Evolutionary conservation across 108 stramenopile genomes (phyloP).

Genomic region (Skeletonema costatum): DNA sequence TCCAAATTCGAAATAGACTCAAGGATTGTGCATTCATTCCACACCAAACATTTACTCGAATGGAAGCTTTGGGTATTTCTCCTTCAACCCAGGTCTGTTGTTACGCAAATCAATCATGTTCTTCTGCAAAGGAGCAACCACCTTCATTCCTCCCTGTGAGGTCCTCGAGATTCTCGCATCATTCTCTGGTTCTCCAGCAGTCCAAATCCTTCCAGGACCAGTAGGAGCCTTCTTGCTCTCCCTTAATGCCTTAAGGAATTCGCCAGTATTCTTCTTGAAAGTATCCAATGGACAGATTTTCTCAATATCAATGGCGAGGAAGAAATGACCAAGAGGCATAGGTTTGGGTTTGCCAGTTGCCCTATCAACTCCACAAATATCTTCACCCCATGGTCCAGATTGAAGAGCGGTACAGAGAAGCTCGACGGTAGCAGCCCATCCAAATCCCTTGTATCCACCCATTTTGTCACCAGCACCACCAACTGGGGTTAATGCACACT

Average conservation of each 20-base stretch:
- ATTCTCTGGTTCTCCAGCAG: conserved; percentile 69
- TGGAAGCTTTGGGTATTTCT: conserved; percentile 56
- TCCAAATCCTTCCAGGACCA: conserved; percentile 70
- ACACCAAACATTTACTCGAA: conserved; percentile 34
- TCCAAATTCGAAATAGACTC: not conserved
- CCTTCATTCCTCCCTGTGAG: conserved; percentile 61
- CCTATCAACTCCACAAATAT: conserved; percentile 63
- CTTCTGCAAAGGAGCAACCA: conserved; percentile 52
- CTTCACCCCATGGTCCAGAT: conserved; percentile 69
- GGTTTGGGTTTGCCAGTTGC: conserved; percentile 62
- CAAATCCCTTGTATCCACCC: conserved; percentile 77
- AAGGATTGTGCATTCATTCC: not conserved
- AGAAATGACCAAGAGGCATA: conserved; percentile 77
- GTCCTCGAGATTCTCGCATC: conserved; percentile 51
- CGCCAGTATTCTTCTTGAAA: conserved; percentile 58
- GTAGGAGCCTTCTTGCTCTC: conserved; percentile 55
- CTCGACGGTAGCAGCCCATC: conserved; percentile 71
- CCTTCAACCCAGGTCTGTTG: conserved; percentile 51
- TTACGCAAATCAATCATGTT: conserved; percentile 61
- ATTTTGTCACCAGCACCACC: conserved; percentile 70
- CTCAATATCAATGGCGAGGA: conserved; percentile 72
- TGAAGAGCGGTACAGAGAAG: conserved; percentile 66
- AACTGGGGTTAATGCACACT: conserved; percentile 66
- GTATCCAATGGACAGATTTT: conserved; percentile 60
- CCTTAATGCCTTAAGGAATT: conserved; percentile 55